Conservation (phyloP, 495 filamentous ascomycete genomes). For the Astrothelium macrocarpum region DNA sequence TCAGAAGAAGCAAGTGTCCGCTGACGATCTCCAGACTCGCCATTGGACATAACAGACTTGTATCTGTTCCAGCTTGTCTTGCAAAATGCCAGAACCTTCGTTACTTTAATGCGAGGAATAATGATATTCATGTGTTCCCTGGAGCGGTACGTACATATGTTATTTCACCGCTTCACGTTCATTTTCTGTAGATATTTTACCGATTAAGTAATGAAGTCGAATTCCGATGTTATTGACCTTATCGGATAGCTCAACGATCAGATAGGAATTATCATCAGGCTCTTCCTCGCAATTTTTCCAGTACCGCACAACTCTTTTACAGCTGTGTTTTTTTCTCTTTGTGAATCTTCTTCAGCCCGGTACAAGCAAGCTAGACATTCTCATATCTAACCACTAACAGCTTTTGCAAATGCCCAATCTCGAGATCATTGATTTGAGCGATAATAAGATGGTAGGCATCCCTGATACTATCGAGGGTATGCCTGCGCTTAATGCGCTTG, state of each 20-base stretch:
- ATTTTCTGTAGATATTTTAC: too few species aligned
- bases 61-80: conserved; percentile 68
- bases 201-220: too few species aligned
- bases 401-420: conserved; percentile 75
- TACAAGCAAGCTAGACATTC: too few species aligned
- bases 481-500: conserved; percentile 39
- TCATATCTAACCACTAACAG: conserved; percentile 26
- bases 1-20: background rate
- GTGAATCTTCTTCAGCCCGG: too few species aligned
- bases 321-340: too few species aligned
- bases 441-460: conserved; percentile 68
- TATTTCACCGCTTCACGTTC: conserved; percentile 11
- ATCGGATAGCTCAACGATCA: too few species aligned
- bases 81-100: conserved; percentile 78
- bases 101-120: conserved; percentile 90
- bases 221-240: too few species aligned
- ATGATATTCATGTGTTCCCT: conserved; percentile 80
- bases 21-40: conserved; percentile 53
- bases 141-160: conserved; percentile 51
- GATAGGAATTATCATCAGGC: too few species aligned
- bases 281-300: too few species aligned
- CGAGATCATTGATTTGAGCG: conserved; percentile 84
- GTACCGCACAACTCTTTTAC: too few species aligned
- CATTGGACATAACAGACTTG: conserved; percentile 77
- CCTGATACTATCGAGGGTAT: conserved; percentile 72